Evolutionary conservation across 148 eudicot species (phyloP).

Genomic region (Arctostaphylos glauca): DNA sequence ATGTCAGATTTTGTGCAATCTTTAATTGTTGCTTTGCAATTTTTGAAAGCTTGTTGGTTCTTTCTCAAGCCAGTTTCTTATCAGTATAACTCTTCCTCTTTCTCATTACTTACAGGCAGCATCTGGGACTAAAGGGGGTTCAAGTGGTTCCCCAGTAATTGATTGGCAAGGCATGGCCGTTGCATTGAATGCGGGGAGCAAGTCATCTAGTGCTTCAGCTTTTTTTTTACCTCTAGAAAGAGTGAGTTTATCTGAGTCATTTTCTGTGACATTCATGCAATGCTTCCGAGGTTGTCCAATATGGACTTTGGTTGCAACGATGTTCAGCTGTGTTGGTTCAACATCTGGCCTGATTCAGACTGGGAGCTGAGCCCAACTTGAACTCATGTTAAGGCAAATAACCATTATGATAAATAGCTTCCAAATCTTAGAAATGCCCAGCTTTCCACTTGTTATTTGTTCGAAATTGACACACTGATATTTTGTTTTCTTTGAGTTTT

Average conservation of each 20-base stretch:
- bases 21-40: background rate
- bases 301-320: background rate
- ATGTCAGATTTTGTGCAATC: background rate
- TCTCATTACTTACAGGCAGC: slow-evolving; percentile 65
- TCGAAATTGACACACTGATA: background rate
- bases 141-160: slow-evolving; percentile 97
- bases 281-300: background rate
- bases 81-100: slow-evolving; percentile 13
- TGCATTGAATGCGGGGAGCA: slow-evolving; percentile 97
- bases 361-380: background rate
- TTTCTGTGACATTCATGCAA: background rate
- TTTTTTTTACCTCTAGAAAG: slow-evolving; percentile 94
- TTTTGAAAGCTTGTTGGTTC: background rate
- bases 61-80: background rate
- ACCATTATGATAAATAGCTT: background rate
- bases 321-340: background rate
- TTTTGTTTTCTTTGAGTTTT: background rate
- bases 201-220: slow-evolving; percentile 91
- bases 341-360: background rate
- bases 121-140: slow-evolving; percentile 99
- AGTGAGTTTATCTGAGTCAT: slow-evolving; percentile 35
- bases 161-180: slow-evolving; percentile 98
- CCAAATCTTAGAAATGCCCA: background rate
- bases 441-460: background rate
- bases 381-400: background rate